Evolutionary conservation across 768 basidiomycete genomes (phyloP).

Genomic region (Lyophyllum atratum): DNA sequence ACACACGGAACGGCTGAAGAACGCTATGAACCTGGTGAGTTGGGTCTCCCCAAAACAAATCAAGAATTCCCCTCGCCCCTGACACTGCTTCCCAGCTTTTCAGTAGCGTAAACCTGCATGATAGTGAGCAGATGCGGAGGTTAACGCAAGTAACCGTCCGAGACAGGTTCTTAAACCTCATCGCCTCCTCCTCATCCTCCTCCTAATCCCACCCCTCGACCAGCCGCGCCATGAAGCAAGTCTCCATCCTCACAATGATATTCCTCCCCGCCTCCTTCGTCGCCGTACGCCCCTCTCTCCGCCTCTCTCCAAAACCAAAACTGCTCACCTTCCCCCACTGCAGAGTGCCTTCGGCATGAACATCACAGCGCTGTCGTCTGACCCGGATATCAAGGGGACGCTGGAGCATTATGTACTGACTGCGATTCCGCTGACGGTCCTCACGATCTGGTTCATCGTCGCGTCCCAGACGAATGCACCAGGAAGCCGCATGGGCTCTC

Average conservation of each 20-base stretch:
- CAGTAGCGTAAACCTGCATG: slow-evolving; percentile 48
- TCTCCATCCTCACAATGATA: slow-evolving; percentile 61
- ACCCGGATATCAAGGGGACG: too few species aligned
- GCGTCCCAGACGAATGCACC: slow-evolving; percentile 37
- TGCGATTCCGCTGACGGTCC: slow-evolving; percentile 39
- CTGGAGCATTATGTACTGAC: slow-evolving; percentile 39
- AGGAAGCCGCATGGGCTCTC: not conserved
- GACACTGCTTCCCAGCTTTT: slow-evolving; percentile 21
- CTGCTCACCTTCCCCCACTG: not conserved
- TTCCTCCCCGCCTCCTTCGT: slow-evolving; percentile 59
- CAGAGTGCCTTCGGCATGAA: slow-evolving; percentile 63
- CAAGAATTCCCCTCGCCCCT: too few species aligned
- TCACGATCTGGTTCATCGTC: slow-evolving; percentile 47
- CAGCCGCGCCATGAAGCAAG: slow-evolving; percentile 56
- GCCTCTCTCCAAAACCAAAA: not conserved
- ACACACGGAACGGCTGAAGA: slow-evolving; percentile 47
- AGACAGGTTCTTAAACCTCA: too few species aligned
- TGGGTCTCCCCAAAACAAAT: too few species aligned
- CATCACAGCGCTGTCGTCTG: too few species aligned
- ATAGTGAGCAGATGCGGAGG: slow-evolving; percentile 41
- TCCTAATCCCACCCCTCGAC: too few species aligned
- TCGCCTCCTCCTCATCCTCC: too few species aligned
- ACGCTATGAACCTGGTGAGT: slow-evolving; percentile 47
- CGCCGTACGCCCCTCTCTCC: slow-evolving; percentile 31
- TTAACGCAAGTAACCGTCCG: slow-evolving; percentile 42